These are phyloP conservation scores for Entomortierella parvispora DNA, from an alignment of 192 early-diverging fungal species.

Conservation along the genomic window DNA sequence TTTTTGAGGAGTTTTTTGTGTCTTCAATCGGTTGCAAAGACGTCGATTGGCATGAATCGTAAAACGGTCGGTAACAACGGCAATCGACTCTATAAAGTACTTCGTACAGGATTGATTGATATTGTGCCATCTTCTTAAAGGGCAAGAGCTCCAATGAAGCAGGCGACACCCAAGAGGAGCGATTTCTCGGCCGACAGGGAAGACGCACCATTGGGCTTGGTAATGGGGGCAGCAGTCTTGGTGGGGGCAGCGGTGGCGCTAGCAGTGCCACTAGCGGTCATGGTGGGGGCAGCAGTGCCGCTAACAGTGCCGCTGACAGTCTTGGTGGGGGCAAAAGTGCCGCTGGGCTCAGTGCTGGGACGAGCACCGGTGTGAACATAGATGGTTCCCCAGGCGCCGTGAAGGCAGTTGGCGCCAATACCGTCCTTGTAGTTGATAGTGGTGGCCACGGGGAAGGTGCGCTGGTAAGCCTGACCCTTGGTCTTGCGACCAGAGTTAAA, in stretches of 20 bases:
- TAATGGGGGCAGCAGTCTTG: constrained; percentile 13
- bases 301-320: constrained; percentile 6
- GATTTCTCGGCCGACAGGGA: constrained; percentile 18
- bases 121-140: constrained; percentile 14
- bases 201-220: neutral
- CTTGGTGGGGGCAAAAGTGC: neutral
- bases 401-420: constrained; percentile 8
- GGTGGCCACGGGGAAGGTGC: constrained; percentile 6
- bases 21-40: no score
- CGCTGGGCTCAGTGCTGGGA: constrained; percentile 8
- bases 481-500: constrained; percentile 24
- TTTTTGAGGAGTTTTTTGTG: no score
- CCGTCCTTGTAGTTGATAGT: constrained; percentile 29
- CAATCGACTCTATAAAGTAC: no score
- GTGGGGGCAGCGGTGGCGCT: neutral
- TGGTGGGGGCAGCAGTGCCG: neutral
- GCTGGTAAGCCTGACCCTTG: constrained; percentile 10
- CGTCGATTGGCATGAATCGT: no score
- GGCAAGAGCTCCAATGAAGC: constrained; percentile 26
- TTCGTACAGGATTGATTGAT: neutral
- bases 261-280: no score
- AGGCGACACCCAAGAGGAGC: constrained; percentile 9
- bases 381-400: constrained; percentile 20
- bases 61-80: no score
- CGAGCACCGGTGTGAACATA: neutral